Evolutionary conservation across 2,329 filamentous ascomycete species (phyloP).

Genomic region (Arthrobotrys sphaeroides): DNA sequence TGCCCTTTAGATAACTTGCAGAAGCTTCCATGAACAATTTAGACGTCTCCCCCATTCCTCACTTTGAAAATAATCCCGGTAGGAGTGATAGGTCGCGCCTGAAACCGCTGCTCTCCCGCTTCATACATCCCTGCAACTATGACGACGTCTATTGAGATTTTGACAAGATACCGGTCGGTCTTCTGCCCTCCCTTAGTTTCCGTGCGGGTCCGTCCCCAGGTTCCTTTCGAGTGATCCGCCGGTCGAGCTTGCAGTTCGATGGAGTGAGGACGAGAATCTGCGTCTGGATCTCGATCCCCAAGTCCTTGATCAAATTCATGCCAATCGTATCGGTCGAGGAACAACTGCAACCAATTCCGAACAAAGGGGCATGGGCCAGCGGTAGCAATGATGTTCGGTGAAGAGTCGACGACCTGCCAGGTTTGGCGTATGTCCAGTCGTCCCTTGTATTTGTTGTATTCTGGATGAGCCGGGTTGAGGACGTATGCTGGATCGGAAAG

Average conservation of each 20-base stretch:
- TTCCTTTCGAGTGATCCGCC: background rate
- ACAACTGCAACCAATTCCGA: background rate
- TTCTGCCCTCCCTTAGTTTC: background rate
- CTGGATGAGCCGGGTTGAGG: background rate
- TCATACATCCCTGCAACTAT: background rate
- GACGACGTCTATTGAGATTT: background rate
- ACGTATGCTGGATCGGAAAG: background rate
- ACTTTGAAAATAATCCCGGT: too few species aligned
- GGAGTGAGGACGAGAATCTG: background rate
- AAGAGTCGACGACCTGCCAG: background rate
- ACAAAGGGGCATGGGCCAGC: background rate
- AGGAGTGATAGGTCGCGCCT: background rate
- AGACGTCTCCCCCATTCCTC: too few species aligned
- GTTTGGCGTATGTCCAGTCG: background rate
- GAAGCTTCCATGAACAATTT: too few species aligned
- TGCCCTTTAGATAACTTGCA: too few species aligned
- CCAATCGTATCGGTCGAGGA: slow-evolving; percentile 1
- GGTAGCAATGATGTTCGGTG: background rate
- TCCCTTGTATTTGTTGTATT: background rate
- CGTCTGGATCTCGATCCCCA: background rate
- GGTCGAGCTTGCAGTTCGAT: background rate
- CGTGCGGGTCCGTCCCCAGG: background rate
- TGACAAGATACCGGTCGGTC: background rate
- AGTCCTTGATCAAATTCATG: background rate
- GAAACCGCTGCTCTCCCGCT: background rate